Evolutionary conservation across 2,329 filamentous ascomycete genomes (phyloP), one percentile per base, ranked within the genome.

Genomic region (Coleophoma crateriformis): DNA sequence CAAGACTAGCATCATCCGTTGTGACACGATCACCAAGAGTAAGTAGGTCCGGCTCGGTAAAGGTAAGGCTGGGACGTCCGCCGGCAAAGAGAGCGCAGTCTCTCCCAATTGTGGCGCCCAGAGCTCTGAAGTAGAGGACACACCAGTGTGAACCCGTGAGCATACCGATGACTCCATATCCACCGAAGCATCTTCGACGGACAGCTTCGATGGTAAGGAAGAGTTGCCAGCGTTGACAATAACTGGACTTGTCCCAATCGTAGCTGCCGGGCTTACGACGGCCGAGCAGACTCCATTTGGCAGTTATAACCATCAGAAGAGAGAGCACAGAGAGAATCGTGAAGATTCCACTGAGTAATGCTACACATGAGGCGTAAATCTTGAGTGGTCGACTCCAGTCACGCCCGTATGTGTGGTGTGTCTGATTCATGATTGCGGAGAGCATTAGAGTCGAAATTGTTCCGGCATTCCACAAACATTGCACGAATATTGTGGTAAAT

Each of bases 181-280:
- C 71, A 3, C 71, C 70, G 54, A 74, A 79, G 60, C 76, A 78
- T 38, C 71, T 64, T 8, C 73, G 67, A 2, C 76, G 71, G 3
- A 81, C 61, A 15, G 68, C 69, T 64, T 81, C 77, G 35, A 79
- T 69, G 32, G 69, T 68, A 3, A 80, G 66, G 58, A 76, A 77
- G 8, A 80, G 58, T 57, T 81, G 77, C 77, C 78, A 81, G 33
- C 76, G 72, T 57, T 81, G 78, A 61, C 77, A 80, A 63, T 81
- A 81, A 14, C 70, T 67, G 17, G 67, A 73, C 60, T 74, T 74
- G 58, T 81, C 78, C 78, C 78, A 81, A 61, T 79, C 75, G 55
- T 78, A 78, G 52, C 74, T 75, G 13, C 78, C 78, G 3, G 73
- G 72, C 52, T 64, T 63, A 37, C 77, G 68, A 17, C 71, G 71